Conservation (phyloP, 2,329 filamentous ascomycete genomes). For the Fusarium anthophilum region DNA sequence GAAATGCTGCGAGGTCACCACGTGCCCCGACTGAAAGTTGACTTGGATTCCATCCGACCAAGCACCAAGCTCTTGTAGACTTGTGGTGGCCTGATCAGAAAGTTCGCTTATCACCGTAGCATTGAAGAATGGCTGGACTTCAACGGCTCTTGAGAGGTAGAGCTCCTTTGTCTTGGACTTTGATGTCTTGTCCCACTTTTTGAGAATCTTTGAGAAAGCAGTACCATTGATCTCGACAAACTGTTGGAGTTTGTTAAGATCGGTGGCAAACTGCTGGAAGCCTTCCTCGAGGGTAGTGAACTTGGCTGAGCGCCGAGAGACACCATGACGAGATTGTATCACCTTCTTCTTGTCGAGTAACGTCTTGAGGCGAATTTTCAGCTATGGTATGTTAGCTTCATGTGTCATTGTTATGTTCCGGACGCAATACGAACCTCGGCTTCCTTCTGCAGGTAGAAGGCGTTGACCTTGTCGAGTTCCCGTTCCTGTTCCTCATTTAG, state of each 20-base stretch:
- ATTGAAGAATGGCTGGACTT: constrained; percentile 98
- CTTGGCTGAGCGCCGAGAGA: constrained; percentile 88
- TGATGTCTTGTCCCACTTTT: constrained; percentile 99
- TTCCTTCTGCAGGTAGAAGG: constrained; percentile 97
- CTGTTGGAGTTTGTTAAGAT: constrained; percentile 97
- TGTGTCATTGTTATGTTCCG: neutral
- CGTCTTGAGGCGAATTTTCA: constrained; percentile 91
- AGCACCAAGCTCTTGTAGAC: constrained; percentile 90
- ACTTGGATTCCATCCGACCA: constrained; percentile 98
- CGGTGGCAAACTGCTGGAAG: constrained; percentile 95
- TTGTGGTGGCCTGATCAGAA: constrained; percentile 97
- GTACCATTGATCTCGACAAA: constrained; percentile 99
- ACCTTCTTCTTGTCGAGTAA: constrained; percentile 95
- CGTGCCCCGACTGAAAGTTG: constrained; percentile 76
- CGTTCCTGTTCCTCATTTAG: constrained; percentile 77
- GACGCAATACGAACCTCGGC: constrained; percentile 75
- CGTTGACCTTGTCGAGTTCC: constrained; percentile 98
- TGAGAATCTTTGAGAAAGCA: constrained; percentile 97
- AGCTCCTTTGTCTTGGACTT: constrained; percentile 99
- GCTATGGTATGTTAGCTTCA: constrained; percentile 60
- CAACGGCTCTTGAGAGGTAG: constrained; percentile 93
- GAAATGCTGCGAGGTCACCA: constrained; percentile 72
- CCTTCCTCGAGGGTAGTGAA: constrained; percentile 96
- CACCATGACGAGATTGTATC: constrained; percentile 81
- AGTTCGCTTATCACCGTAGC: constrained; percentile 95